Base-by-base conservation (phyloP, 768 basidiomycete species). In the Rhodotorula babjevae region DNA sequence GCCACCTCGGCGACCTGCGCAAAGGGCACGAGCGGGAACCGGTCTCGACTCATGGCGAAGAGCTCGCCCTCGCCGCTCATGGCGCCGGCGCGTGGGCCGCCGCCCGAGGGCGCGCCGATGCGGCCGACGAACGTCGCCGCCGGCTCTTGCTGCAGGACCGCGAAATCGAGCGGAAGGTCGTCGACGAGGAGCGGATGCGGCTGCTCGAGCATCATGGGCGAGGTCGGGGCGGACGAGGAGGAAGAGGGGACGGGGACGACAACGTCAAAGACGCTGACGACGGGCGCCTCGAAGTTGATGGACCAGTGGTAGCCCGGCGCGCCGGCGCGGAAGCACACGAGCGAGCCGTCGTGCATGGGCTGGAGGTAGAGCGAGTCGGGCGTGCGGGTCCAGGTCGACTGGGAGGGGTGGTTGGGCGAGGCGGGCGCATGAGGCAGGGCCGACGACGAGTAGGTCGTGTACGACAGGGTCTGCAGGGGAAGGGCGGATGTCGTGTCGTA, bases 401-500 rank as follows among this genome's bases (percentile, higher is more conserved):
- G 93, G 21, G 88, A 78, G 15, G 85, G 66, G 46, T 46, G 63
- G n/a, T 66, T n/a, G 61, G 52, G 4, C 12, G 68, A 58, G 50
- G 66, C 23, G 44, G 42, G 25, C 3, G 49, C 36, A 12, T 53
- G 58, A 15, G 67, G 69, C 36, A 78, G 61, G 25, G 77, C 74
- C 15, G 78, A 77, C 11, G 95, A 93, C 0, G 93, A 92, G 80
- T 97, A 97, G 0, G 89, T 87, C 0, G 94, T 95, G 81, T 93
- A 96, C 0, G 88, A 87, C 25, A 98, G 85, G 65, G 90, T 90
- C 77, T 97, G 95, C 21, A 87, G 83, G 40, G 68, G 31, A 85
- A 81, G 71, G 2, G 82, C 78, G 31, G 81, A 77, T 0, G 85
- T 84, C 31, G 86, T 86, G 23, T 88, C 85, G 80, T 88, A 87